Evolutionary conservation across 495 filamentous ascomycete species (phyloP).

Genomic region (Margaritispora aquatica): DNA sequence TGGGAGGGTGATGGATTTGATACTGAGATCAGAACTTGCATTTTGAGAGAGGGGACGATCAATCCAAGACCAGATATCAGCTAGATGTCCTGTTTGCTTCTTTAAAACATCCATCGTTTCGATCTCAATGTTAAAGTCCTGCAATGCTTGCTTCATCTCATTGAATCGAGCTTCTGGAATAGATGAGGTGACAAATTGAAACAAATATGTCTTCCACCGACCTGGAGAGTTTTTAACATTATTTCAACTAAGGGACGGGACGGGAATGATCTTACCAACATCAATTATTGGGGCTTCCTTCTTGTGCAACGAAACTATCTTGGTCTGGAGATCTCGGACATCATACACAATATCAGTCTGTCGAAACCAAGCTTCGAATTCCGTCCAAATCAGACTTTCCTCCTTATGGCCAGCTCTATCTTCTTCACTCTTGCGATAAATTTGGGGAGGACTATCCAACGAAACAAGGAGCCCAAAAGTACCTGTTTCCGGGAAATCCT

Average conservation of each 20-base stretch:
- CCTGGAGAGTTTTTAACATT: slow-evolving; percentile 20
- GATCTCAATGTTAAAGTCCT: slow-evolving; percentile 67
- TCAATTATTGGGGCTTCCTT: slow-evolving; percentile 59
- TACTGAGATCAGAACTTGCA: slow-evolving; percentile 13
- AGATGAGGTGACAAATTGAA: slow-evolving; percentile 38
- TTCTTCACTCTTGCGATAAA: slow-evolving; percentile 46
- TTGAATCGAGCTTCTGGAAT: slow-evolving; percentile 6
- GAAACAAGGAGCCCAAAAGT: slow-evolving; percentile 47
- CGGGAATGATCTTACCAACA: slow-evolving; percentile 43
- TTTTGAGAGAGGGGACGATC: slow-evolving; percentile 4
- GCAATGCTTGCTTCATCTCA: slow-evolving; percentile 37
- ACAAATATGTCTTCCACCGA: slow-evolving; percentile 63
- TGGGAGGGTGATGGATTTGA: slow-evolving; percentile 35
- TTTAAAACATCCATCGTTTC: slow-evolving; percentile 9
- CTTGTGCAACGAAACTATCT: slow-evolving; percentile 44
- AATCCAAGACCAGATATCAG: slow-evolving; percentile 19
- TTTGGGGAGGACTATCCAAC: slow-evolving; percentile 58
- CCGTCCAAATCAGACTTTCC: slow-evolving; percentile 50
- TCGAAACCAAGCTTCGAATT: slow-evolving; percentile 66
- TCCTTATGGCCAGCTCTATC: slow-evolving; percentile 34
- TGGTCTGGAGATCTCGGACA: slow-evolving; percentile 28
- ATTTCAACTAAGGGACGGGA: slow-evolving; percentile 18
- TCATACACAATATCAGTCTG: slow-evolving; percentile 62
- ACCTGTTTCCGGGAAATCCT: slow-evolving; percentile 25
- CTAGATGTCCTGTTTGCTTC: not conserved